Evolutionary conservation across 2,329 filamentous ascomycete species (phyloP).

Genomic region (Trichophyton verrucosum): DNA sequence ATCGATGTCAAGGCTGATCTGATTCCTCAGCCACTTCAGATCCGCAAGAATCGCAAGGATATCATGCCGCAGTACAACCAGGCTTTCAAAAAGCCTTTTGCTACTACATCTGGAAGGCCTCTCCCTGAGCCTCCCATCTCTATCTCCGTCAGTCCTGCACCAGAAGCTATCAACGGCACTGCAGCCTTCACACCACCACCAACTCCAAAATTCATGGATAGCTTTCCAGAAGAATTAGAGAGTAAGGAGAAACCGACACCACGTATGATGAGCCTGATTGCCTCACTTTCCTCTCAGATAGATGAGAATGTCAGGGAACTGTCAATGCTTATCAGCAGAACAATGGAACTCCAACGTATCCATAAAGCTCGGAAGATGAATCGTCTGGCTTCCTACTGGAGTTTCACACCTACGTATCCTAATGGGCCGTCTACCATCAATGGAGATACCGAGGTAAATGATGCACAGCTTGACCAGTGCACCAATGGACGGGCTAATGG

Average conservation of each 20-base stretch:
- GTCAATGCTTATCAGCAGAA: slow-evolving; percentile 8
- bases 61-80: background rate
- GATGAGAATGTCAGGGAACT: slow-evolving; percentile 4
- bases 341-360: slow-evolving; percentile 14
- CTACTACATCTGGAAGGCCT: background rate
- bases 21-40: slow-evolving; percentile 1
- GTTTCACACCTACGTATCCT: slow-evolving; percentile 21
- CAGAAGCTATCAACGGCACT: background rate
- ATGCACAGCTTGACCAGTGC: background rate
- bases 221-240: background rate
- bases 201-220: background rate
- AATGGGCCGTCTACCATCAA: slow-evolving; percentile 3
- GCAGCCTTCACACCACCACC: background rate
- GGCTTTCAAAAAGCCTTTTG: background rate
- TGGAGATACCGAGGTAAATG: background rate
- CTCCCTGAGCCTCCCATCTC: slow-evolving; percentile 3
- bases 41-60: background rate
- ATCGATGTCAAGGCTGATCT: background rate
- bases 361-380: slow-evolving; percentile 18
- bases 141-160: background rate
- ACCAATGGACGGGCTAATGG: background rate
- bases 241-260: background rate
- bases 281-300: slow-evolving; percentile 3
- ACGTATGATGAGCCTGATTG: background rate
- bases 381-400: slow-evolving; percentile 30